A percentile compares a stretch with the other conserved stretches of the same genome.
Evolutionary conservation across 208 protist genomes (phyloP).

Genomic region (Phytomonas francai): DNA sequence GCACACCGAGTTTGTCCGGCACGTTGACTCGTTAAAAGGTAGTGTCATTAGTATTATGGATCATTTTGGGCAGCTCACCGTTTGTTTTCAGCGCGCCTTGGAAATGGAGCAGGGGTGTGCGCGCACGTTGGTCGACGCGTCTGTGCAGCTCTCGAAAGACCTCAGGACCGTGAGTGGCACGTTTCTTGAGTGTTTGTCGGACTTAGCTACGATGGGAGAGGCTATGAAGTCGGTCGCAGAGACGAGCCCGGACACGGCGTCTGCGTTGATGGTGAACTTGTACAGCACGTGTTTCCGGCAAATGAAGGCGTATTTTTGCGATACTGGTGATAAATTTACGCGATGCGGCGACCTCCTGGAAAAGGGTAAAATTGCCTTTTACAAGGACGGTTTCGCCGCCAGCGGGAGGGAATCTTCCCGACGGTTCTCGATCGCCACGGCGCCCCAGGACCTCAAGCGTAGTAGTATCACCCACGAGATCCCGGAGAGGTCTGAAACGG

Average conservation of each 20-base stretch:
- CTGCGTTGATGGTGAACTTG: slow-evolving; percentile 55
- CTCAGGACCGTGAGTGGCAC: background rate
- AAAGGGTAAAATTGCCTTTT: slow-evolving; percentile 22
- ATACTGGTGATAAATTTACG: slow-evolving; percentile 20
- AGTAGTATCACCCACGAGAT: no score
- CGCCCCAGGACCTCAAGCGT: no score
- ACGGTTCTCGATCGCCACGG: no score
- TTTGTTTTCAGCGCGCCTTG: slow-evolving; percentile 12
- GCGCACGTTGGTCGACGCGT: slow-evolving; percentile 4
- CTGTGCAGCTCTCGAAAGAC: slow-evolving; percentile 15
- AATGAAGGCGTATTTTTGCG: slow-evolving; percentile 32
- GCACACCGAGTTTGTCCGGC: no score
- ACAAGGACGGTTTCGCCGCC: slow-evolving; percentile 10
- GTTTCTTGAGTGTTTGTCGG: slow-evolving; percentile 39
- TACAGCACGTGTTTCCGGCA: slow-evolving; percentile 52
- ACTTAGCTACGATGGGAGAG: slow-evolving; percentile 52
- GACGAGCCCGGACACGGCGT: slow-evolving; percentile 30
- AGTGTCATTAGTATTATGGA: background rate
- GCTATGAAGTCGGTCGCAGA: slow-evolving; percentile 58
- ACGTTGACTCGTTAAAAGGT: no score
- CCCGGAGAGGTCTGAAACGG: background rate
- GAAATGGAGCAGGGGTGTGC: background rate
- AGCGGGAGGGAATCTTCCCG: no score
- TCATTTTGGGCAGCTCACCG: slow-evolving; percentile 12
- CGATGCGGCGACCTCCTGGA: slow-evolving; percentile 21